Evolutionary conservation across 306 rosid species (phyloP), one percentile per base, ranked within the genome.

Genomic region (Phaseolus lunatus): DNA sequence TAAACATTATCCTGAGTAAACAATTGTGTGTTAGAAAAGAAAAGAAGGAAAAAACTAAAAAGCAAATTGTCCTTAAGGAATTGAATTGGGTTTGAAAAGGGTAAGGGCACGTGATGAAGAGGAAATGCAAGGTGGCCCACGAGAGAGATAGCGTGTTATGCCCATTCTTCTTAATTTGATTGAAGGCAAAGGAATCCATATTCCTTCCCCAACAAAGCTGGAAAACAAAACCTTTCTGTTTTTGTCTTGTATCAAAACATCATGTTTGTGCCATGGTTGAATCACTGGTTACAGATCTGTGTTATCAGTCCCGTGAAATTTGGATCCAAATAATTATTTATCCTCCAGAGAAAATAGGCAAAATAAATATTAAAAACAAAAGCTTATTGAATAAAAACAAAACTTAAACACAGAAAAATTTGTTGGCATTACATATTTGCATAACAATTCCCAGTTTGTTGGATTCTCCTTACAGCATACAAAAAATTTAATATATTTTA

Each of bases 121-220:
- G 58, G 72, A 45, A 43, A 66, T 65, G 79, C 62, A 74, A 58
- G 79, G 39, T 54, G 78, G 80, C 39, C 79, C 80, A 81, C 35
- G 79, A 20, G 10, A 37, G 78, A 78, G 72, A 74, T 22, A 0
- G 81, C 59, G 69, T 53, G 69, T 68, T 68, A 6, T 26, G 37
- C n/a, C 58, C 41, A 24, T 67, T 67, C 15, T 3, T 53, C 16
- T 54, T 26, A 39, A 22, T 77, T 53, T 31, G 48, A 43, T 43
- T 43, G 15, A 53, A 52, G 47, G 23, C 23, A 22, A 50, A 78
- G 81, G 68, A 67, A 23, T 68, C 67, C 37, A 62, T 75, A 19
- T 65, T 75, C 37, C 72, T 20, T 19, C 76, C 87, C 89, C 89
- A 68, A 76, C 57, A 88, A 85, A 81, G 86, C 84, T 83, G 87